Percentiles rank a stretch among this genome's conserved stretches.
phyloP scores from a whole-genome alignment of 371 early-diverging fungal species.

The Mucor circinelloides region DNA sequence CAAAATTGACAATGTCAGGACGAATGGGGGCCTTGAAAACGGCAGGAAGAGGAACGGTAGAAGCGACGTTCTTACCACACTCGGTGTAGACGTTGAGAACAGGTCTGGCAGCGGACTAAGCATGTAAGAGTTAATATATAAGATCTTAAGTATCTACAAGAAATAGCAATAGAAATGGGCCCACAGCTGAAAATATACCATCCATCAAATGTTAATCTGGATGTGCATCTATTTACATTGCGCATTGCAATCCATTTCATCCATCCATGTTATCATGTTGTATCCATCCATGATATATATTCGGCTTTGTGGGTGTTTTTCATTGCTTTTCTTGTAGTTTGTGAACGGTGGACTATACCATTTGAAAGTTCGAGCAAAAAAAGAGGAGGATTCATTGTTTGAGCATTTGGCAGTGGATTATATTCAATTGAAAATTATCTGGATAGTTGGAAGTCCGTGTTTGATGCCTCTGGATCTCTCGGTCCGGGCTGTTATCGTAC shows the following conservation, averaged over 20 bases:
- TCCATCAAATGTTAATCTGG: background rate
- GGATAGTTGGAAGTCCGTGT: background rate
- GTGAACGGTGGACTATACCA: conserved; percentile 16
- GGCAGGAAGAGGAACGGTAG: conserved; percentile 90
- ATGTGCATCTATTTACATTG: background rate
- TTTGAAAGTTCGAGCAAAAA: conserved; percentile 30
- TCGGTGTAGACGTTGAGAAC: conserved; percentile 91
- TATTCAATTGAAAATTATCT: background rate
- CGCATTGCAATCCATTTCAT: background rate
- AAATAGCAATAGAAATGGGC: background rate
- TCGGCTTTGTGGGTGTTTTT: background rate
- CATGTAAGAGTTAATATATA: background rate
- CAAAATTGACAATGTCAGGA: conserved; percentile 96
- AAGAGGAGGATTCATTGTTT: conserved; percentile 24
- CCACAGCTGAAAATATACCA: background rate
- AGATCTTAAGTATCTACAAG: background rate
- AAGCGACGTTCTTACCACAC: conserved; percentile 70
- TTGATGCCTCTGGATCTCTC: background rate
- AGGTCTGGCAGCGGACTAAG: conserved; percentile 78
- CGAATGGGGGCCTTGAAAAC: conserved; percentile 99
- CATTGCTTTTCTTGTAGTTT: background rate
- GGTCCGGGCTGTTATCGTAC: background rate
- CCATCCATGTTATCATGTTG: background rate
- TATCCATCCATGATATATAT: background rate
- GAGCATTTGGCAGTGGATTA: background rate